phyloP scores from a whole-genome alignment of 208 protist species.

The Trypanosoma mega region DNA sequence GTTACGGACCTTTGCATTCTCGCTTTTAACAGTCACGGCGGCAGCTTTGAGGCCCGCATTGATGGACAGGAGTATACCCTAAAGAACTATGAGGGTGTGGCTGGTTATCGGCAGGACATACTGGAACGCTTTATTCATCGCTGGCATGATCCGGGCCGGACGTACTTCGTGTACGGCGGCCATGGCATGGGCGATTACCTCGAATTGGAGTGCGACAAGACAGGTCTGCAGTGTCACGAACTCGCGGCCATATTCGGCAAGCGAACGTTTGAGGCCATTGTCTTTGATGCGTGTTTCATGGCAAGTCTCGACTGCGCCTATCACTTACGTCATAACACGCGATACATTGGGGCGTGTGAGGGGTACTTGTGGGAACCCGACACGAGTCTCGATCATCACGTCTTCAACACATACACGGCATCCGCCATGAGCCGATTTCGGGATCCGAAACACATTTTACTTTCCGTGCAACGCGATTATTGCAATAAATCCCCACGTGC shows the following conservation, averaged over 20 bases:
- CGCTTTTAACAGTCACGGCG: conserved; percentile 83
- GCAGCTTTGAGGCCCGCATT: conserved; percentile 85
- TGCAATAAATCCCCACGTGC: conserved; percentile 58
- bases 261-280: conserved; percentile 73
- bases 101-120: conserved; percentile 66
- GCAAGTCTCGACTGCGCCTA: conserved; percentile 84
- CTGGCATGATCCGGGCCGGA: conserved; percentile 66
- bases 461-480: conserved; percentile 73
- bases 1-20: conserved; percentile 79
- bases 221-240: conserved; percentile 71
- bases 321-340: conserved; percentile 79
- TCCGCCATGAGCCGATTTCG: conserved; percentile 67
- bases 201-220: conserved; percentile 62
- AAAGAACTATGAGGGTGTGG: conserved; percentile 70
- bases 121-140: conserved; percentile 59
- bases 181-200: conserved; percentile 90
- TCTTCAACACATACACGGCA: conserved; percentile 83
- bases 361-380: conserved; percentile 88
- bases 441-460: conserved; percentile 59
- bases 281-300: conserved; percentile 91
- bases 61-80: conserved; percentile 64
- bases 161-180: conserved; percentile 86
- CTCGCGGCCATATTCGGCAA: conserved; percentile 60
- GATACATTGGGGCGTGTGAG: conserved; percentile 79
- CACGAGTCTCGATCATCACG: conserved; percentile 68